phyloP scores from a whole-genome alignment of 257 asterid genomes.

The Plantago ovata region DNA sequence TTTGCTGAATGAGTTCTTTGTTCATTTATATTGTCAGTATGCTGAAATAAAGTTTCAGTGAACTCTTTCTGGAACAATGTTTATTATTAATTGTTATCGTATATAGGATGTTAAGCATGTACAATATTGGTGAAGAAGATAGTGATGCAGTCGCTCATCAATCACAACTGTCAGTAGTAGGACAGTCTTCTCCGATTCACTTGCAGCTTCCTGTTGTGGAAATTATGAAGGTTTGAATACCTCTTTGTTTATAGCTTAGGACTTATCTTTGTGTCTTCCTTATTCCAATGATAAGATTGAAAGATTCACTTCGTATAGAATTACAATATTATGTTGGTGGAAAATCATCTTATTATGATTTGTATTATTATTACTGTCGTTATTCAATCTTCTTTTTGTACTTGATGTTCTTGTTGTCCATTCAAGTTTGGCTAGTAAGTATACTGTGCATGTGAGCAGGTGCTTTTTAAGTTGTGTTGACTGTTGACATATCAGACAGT shows the following conservation, averaged over 20 bases:
- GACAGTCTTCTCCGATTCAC: slow-evolving; percentile 52
- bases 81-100: slow-evolving; percentile 21
- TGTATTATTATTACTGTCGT: no score
- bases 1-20: neutral
- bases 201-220: slow-evolving; percentile 84
- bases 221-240: slow-evolving; percentile 64
- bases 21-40: no score
- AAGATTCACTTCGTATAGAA: no score
- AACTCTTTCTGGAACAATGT: slow-evolving; percentile 20
- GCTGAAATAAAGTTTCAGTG: neutral
- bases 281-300: neutral
- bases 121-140: slow-evolving; percentile 76
- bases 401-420: no score
- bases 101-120: slow-evolving; percentile 89
- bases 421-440: no score
- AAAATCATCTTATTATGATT: no score
- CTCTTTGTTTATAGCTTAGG: slow-evolving; percentile 6
- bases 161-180: slow-evolving; percentile 54
- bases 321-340: no score
- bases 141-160: slow-evolving; percentile 52
- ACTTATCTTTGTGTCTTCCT: slow-evolving; percentile 1
- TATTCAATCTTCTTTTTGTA: no score
- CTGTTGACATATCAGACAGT: no score
- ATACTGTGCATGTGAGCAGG: no score
- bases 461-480: no score